Evolutionary conservation across 2,329 filamentous ascomycete species (phyloP).

Genomic region (Ophioceras dolichostomum): DNA sequence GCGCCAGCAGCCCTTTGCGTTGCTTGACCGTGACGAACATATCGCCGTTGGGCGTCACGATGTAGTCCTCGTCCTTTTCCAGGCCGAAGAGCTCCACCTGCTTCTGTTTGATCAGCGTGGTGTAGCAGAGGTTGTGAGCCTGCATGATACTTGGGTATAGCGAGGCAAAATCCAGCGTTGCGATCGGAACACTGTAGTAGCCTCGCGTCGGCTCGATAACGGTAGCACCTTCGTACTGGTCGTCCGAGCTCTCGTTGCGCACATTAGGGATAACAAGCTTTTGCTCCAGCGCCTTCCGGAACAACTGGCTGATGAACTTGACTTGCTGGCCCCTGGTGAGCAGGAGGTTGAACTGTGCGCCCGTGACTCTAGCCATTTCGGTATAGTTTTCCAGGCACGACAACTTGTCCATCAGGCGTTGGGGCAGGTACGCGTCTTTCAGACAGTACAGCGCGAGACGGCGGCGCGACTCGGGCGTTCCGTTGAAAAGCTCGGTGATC

Average conservation of each 20-base stretch:
- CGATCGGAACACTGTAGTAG: slow-evolving; percentile 91
- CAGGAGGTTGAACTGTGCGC: slow-evolving; percentile 92
- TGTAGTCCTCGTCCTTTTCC: slow-evolving; percentile 87
- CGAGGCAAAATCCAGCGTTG: slow-evolving; percentile 96
- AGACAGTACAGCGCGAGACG: slow-evolving; percentile 90
- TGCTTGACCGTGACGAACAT: slow-evolving; percentile 81
- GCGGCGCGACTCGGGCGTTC: slow-evolving; percentile 82
- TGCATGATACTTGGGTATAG: slow-evolving; percentile 98
- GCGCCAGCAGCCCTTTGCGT: slow-evolving; percentile 81
- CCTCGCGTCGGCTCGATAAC: slow-evolving; percentile 92
- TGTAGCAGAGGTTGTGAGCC: slow-evolving; percentile 97
- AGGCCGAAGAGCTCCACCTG: slow-evolving; percentile 65
- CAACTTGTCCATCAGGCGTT: slow-evolving; percentile 90
- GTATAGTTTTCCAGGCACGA: slow-evolving; percentile 99
- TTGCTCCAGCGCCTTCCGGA: slow-evolving; percentile 87
- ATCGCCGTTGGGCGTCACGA: slow-evolving; percentile 89
- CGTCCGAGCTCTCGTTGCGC: slow-evolving; percentile 55
- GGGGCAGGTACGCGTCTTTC: slow-evolving; percentile 93
- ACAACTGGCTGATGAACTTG: slow-evolving; percentile 94
- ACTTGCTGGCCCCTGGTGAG: slow-evolving; percentile 89
- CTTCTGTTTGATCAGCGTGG: slow-evolving; percentile 72
- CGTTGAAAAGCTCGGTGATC: slow-evolving; percentile 97
- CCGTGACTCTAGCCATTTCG: slow-evolving; percentile 98
- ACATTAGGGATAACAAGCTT: slow-evolving; percentile 90
- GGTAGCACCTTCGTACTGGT: slow-evolving; percentile 94